Base-by-base conservation (phyloP, 2,329 filamentous ascomycete species). In the Fusarium chlamydosporum region DNA sequence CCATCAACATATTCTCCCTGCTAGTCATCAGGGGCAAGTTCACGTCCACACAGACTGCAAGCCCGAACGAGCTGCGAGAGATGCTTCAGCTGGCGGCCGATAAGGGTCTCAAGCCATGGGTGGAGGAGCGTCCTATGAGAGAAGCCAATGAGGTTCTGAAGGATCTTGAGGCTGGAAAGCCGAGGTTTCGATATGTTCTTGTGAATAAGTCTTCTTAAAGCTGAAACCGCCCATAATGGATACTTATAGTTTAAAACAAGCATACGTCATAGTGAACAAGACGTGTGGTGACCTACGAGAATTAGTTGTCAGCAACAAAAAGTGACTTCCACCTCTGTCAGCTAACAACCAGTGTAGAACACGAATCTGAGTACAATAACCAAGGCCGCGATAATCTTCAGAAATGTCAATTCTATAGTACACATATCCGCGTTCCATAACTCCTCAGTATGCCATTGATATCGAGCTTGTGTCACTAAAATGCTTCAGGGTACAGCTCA, bases 11-110 rank as follows among this genome's bases (percentile, higher is more conserved):
- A 0, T 72, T 70, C 38, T 66, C 67, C 1, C 20, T 71, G 15
- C 67, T 71, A 10, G 59, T 54, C 2, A 45, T 55, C 26, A 64
- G 33, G 27, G 56, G 16, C 6, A 40, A 31, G 4, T 45, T 72
- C 1, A 63, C 68, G 0, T 85, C 85, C 4, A 77, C 75, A 6
- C 51, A 75, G 35, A 77, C 88, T 68, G 85, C 86, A 0, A 80
- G 80, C 15, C 86, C 87, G 0, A 75, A 76, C n/a, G 83, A 89
- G 72, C 89, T 89, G 41, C 78, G 82, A 35, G 84, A 87, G 65
- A 89, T 90, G 86, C 75, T 90, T 54, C 69, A 84, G 56, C 81
- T 90, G 47, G 86, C 85, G 3, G 86, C 82, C 0, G 81, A 87
- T 48, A 85, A 88, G 72, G 79, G 81, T 0, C 77, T 90, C 10